Evolutionary conservation across 345 rosid species (phyloP).

Genomic region (Melaleuca alternifolia): DNA sequence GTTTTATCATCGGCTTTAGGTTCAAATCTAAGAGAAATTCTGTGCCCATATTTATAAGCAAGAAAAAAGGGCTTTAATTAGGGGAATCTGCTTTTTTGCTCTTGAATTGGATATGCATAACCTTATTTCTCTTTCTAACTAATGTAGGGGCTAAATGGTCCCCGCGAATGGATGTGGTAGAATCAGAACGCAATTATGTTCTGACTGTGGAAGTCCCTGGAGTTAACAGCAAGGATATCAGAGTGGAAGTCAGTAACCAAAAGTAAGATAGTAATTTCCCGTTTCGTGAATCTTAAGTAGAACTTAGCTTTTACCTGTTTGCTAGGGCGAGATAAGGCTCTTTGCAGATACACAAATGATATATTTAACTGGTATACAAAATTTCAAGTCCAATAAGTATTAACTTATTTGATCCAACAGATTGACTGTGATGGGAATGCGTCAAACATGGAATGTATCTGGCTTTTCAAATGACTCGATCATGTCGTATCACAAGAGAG

Average conservation of each 20-base stretch:
- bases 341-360: background rate
- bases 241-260: conserved; percentile 60
- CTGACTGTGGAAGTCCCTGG: conserved; percentile 69
- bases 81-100: background rate
- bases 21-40: background rate
- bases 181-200: conserved; percentile 32
- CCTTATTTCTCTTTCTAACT: background rate
- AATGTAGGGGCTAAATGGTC: conserved; percentile 46
- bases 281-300: background rate
- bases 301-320: background rate
- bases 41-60: background rate
- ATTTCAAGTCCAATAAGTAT: background rate
- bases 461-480: conserved; percentile 15
- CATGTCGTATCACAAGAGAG: conserved; percentile 41
- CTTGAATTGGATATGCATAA: background rate
- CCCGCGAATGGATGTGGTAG: conserved; percentile 57
- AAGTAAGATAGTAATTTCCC: conserved; percentile 17
- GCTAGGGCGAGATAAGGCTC: background rate
- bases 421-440: conserved; percentile 44
- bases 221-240: conserved; percentile 43
- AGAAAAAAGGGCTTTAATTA: background rate
- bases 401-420: conserved; percentile 16
- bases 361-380: background rate
- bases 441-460: conserved; percentile 17
- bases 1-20: background rate